A percentile compares a stretch with the other conserved stretches of the same genome.
Evolutionary conservation across 768 basidiomycete species (phyloP).

Genomic region (Tremella fuciformis): DNA sequence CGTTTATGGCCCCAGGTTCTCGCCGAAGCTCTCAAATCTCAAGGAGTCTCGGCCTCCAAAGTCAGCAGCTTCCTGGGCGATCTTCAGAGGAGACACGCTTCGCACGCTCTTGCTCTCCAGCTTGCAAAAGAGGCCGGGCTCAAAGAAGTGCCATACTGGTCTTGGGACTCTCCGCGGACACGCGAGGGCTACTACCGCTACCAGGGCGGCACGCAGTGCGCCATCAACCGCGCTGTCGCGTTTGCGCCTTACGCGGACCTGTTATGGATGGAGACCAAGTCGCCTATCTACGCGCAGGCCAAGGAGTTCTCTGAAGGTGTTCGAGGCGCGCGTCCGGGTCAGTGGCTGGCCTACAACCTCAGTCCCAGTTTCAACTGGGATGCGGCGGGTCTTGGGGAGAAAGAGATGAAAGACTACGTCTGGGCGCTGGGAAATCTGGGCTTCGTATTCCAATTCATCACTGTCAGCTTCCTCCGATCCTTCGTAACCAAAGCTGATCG

Average conservation of each 20-base stretch:
- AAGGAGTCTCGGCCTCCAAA: constrained; percentile 55
- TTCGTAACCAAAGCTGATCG: background rate
- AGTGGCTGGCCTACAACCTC: constrained; percentile 96
- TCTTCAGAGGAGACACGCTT: constrained; percentile 60
- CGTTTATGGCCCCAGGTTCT: constrained; percentile 73
- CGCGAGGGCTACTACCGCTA: constrained; percentile 96
- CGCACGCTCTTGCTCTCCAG: constrained; percentile 65
- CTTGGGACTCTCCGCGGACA: constrained; percentile 91
- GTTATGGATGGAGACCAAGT: constrained; percentile 66
- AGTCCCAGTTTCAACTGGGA: constrained; percentile 69
- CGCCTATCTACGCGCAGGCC: constrained; percentile 86
- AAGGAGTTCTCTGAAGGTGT: constrained; percentile 88
- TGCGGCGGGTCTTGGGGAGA: constrained; percentile 79
- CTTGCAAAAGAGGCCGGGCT: constrained; percentile 73
- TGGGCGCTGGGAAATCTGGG: constrained; percentile 94
- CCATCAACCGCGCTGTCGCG: constrained; percentile 83
- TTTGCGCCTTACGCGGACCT: constrained; percentile 80
- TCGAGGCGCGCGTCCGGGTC: constrained; percentile 62
- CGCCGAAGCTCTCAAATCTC: constrained; percentile 60
- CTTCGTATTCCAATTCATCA: constrained; percentile 90
- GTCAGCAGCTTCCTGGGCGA: constrained; percentile 63
- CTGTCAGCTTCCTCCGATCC: constrained; percentile 11
- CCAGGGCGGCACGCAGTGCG: constrained; percentile 93
- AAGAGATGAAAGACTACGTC: constrained; percentile 79
- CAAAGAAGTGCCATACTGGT: constrained; percentile 71